A percentile compares a stretch with the other conserved stretches of the same genome.
phyloP scores from a whole-genome alignment of 1,284 basidiomycete species.

The Marasmius oreades region DNA sequence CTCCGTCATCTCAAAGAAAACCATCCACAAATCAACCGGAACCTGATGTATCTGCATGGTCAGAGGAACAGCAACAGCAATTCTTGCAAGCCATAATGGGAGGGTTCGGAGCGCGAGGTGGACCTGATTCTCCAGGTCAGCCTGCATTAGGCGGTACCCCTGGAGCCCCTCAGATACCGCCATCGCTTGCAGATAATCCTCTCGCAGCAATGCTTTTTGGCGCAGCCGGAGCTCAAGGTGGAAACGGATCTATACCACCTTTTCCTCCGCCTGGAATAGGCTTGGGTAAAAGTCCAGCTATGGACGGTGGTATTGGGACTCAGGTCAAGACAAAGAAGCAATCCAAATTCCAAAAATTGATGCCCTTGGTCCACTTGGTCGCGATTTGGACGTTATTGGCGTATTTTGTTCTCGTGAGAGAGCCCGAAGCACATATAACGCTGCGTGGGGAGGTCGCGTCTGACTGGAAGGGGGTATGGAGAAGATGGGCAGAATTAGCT shows the following conservation, averaged over 20 bases:
- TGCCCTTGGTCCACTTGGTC: conserved; percentile 63
- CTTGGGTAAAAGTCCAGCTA: conserved; percentile 7
- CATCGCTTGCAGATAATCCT: conserved; percentile 13
- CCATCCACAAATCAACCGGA: conserved; percentile 19
- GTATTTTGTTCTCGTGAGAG: conserved; percentile 64
- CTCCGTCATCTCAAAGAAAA: conserved; percentile 15
- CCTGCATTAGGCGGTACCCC: conserved; percentile 3
- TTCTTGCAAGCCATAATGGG: conserved; percentile 62
- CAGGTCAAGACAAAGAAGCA: background rate
- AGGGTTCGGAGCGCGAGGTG: conserved; percentile 14
- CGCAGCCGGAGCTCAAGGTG: conserved; percentile 1
- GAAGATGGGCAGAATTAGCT: conserved; percentile 55
- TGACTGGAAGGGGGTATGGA: conserved; percentile 36
- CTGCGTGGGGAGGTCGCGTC: conserved; percentile 13
- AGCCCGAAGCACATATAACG: conserved; percentile 42
- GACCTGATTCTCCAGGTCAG: conserved; percentile 1
- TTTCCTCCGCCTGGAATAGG: conserved; percentile 16
- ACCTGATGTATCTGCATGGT: conserved; percentile 57
- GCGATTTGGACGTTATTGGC: conserved; percentile 60
- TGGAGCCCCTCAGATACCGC: conserved; percentile 7
- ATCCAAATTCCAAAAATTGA: conserved; percentile 52
- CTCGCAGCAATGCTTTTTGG: conserved; percentile 17
- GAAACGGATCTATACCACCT: conserved; percentile 17
- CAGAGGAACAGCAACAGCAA: conserved; percentile 60
- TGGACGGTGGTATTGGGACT: background rate